phyloP scores from a whole-genome alignment of 2,329 filamentous ascomycete genomes.

The Cladophialophora chaetospira region DNA sequence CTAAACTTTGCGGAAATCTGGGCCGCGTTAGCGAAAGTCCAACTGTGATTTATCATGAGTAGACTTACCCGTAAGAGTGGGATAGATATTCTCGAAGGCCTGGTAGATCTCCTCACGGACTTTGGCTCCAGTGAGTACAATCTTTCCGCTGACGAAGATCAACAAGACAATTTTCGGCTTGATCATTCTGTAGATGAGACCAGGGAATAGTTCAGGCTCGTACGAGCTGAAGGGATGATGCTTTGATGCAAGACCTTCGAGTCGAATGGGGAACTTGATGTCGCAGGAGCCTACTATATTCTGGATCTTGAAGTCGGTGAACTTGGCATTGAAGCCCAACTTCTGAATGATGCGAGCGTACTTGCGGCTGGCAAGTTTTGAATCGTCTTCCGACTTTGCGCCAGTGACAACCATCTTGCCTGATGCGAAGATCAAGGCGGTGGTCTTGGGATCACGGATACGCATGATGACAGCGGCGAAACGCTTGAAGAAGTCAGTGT shows the following conservation, averaged over 20 bases:
- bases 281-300: constrained; percentile 99
- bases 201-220: constrained; percentile 96
- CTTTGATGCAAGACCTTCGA: constrained; percentile 91
- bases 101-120: constrained; percentile 98
- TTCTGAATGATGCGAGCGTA: constrained; percentile 99
- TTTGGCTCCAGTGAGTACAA: constrained; percentile 95
- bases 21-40: constrained; percentile 29
- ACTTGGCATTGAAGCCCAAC: constrained; percentile 98
- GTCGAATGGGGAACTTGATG: constrained; percentile 97
- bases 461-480: constrained; percentile 99
- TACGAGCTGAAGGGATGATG: constrained; percentile 99
- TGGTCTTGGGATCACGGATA: constrained; percentile 98
- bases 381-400: constrained; percentile 97
- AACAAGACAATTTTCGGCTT: constrained; percentile 98
- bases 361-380: constrained; percentile 93
- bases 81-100: constrained; percentile 96
- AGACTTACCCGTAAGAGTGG: constrained; percentile 78
- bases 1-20: constrained; percentile 65
- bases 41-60: neutral
- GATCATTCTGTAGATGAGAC: constrained; percentile 99
- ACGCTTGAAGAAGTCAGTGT: constrained; percentile 67
- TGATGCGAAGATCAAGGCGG: constrained; percentile 93
- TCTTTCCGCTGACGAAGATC: constrained; percentile 98
- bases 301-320: constrained; percentile 99
- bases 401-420: constrained; percentile 99